Percentiles rank a stretch among this genome's conserved stretches.
phyloP scores from a whole-genome alignment of 495 filamentous ascomycete species.

The Xylaria scruposa region DNA sequence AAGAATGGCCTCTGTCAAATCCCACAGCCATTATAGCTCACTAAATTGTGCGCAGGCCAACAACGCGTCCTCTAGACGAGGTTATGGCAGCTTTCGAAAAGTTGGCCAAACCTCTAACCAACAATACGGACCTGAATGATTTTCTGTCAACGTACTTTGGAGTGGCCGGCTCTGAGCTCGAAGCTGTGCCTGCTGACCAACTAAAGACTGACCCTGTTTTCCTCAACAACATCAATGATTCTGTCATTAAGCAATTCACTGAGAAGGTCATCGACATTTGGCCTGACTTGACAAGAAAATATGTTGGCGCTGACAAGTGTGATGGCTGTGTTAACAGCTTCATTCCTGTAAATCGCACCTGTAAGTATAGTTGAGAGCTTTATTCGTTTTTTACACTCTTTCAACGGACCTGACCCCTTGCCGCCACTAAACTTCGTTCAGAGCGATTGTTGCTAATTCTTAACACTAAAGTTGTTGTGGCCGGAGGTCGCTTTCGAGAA shows the following conservation, averaged over 20 bases:
- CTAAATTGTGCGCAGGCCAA: constrained; percentile 47
- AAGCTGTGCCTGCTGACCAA: constrained; percentile 47
- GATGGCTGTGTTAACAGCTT: constrained; percentile 54
- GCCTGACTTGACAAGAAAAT: constrained; percentile 56
- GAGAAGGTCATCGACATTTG: constrained; percentile 58
- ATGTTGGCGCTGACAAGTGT: constrained; percentile 50
- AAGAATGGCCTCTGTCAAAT: constrained; percentile 30
- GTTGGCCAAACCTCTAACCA: constrained; percentile 53
- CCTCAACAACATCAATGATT: constrained; percentile 50
- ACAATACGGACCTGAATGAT: constrained; percentile 54
- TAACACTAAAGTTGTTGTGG: constrained; percentile 49
- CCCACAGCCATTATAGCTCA: background rate
- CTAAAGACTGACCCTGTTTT: constrained; percentile 51
- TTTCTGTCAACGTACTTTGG: constrained; percentile 55
- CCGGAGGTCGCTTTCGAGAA: constrained; percentile 58
- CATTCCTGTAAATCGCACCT: constrained; percentile 57
- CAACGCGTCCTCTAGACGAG: constrained; percentile 51
- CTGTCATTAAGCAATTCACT: constrained; percentile 53
- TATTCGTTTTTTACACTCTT: background rate
- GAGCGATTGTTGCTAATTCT: background rate
- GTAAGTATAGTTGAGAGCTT: background rate
- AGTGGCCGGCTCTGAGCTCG: constrained; percentile 54
- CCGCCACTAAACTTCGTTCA: background rate
- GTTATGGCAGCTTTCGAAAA: constrained; percentile 52
- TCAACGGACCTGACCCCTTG: background rate